Conservation (phyloP, 73 alveolate genomes). For the Tetrahymena malaccensis region DNA sequence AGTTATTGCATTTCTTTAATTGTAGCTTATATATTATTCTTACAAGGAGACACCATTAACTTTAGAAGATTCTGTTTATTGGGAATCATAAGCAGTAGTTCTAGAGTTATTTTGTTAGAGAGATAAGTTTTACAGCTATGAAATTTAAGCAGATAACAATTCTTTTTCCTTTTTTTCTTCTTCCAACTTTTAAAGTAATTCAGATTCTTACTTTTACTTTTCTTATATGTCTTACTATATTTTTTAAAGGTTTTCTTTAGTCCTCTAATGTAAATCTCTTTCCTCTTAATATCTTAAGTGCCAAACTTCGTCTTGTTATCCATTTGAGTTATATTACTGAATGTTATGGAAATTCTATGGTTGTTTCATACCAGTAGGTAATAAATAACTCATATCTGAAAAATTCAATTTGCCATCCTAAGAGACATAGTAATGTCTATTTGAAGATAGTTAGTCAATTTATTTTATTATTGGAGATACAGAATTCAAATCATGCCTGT, state of each 20-base stretch:
- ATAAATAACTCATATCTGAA: neutral
- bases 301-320: neutral
- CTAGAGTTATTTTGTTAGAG: neutral
- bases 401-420: neutral
- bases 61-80: neutral
- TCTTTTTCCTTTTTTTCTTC: neutral
- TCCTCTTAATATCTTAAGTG: neutral
- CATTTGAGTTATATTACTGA: neutral
- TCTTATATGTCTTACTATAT: neutral
- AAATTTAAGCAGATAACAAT: neutral
- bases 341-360: neutral
- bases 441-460: neutral
- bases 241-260: neutral
- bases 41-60: neutral
- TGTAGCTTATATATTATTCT: neutral
- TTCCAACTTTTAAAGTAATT: neutral
- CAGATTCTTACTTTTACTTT: neutral
- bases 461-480: neutral
- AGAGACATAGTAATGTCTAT: neutral
- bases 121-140: neutral
- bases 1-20: neutral
- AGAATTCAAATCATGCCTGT: neutral
- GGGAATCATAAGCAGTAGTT: neutral
- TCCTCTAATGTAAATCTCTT: neutral
- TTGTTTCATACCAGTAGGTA: neutral